phyloP scores from a whole-genome alignment of 2,329 filamentous ascomycete species.

The Hypocreales sp. region DNA sequence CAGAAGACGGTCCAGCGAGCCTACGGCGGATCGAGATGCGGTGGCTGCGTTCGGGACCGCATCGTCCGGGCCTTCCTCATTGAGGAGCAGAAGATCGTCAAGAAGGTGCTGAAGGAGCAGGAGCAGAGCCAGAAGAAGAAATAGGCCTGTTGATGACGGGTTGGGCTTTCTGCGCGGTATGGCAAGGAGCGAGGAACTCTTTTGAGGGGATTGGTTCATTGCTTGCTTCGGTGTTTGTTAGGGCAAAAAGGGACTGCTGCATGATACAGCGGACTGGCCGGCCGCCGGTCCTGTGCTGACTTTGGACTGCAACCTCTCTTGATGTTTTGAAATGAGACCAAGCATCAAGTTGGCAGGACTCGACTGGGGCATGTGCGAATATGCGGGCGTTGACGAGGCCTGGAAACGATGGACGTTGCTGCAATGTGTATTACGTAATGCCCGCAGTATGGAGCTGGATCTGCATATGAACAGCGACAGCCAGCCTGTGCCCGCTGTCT shows the following conservation, averaged over 20 bases:
- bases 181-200: conserved; percentile 17
- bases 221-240: conserved; percentile 39
- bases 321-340: conserved; percentile 29
- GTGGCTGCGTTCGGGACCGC: conserved; percentile 95
- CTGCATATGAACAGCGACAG: too few species aligned
- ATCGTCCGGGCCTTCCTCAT: conserved; percentile 98
- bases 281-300: conserved; percentile 29
- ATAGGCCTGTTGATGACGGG: conserved; percentile 33
- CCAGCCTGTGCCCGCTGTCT: too few species aligned
- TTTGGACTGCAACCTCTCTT: conserved; percentile 26
- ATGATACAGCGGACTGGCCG: conserved; percentile 25
- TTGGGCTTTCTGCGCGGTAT: conserved; percentile 18
- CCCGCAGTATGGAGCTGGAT: too few species aligned
- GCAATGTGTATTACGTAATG: too few species aligned
- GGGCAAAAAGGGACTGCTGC: conserved; percentile 33
- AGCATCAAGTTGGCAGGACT: conserved; percentile 22
- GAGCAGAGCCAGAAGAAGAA: conserved; percentile 57
- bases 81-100: conserved; percentile 99
- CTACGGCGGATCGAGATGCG: conserved; percentile 97
- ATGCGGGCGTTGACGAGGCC: too few species aligned
- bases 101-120: conserved; percentile 99
- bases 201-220: conserved; percentile 22
- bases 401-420: too few species aligned
- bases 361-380: too few species aligned
- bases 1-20: conserved; percentile 99